phyloP scores from a whole-genome alignment of 2,329 filamentous ascomycete genomes.

The Aspergillus pseudoterreus region DNA sequence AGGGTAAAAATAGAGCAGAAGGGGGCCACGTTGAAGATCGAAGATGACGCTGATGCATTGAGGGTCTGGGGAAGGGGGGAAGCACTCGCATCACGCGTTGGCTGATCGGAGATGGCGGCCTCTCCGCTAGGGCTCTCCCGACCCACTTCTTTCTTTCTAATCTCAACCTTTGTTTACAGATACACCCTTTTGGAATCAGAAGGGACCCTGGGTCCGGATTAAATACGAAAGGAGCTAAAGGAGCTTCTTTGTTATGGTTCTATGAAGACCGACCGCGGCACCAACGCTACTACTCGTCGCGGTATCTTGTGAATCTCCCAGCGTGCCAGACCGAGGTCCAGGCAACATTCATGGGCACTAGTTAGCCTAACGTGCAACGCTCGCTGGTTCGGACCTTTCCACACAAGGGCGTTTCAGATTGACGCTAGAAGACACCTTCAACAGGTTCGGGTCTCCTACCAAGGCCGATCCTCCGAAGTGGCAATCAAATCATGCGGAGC shows the following conservation, averaged over 20 bases:
- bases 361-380: neutral
- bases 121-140: neutral
- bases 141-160: neutral
- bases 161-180: too few relatives aligned
- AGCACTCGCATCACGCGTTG: conserved; percentile 9
- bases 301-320: neutral
- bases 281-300: neutral
- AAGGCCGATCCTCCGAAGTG: conserved; percentile 1
- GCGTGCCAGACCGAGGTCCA: conserved; percentile 4
- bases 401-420: neutral
- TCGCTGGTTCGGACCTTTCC: neutral
- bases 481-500: conserved; percentile 9
- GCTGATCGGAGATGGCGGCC: neutral
- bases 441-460: conserved; percentile 5
- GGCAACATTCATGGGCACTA: neutral
- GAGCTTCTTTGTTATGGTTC: neutral
- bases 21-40: conserved; percentile 22
- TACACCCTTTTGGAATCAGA: too few relatives aligned
- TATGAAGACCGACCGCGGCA: too few relatives aligned
- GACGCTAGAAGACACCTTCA: neutral
- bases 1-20: conserved; percentile 6
- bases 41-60: conserved; percentile 6
- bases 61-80: conserved; percentile 19
- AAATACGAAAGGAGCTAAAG: too few relatives aligned
- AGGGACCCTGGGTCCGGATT: too few relatives aligned